Conservation (phyloP, 1,139 yeast genomes). For the Taphrina deformans region DNA sequence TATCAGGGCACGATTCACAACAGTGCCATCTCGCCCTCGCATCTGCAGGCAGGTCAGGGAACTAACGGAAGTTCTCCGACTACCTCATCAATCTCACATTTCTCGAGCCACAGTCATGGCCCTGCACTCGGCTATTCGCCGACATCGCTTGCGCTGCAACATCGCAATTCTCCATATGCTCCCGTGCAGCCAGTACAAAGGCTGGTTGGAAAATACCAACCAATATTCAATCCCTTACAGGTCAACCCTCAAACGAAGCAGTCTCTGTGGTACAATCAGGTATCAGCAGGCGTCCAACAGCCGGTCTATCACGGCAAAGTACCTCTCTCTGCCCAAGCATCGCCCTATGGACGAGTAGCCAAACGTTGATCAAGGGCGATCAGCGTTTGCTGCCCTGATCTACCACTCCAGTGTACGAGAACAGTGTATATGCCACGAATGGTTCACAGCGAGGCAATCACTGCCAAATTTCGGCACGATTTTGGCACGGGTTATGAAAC, state of each 20-base stretch:
- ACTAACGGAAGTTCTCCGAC: slow-evolving; percentile 15
- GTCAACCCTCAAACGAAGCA: background rate
- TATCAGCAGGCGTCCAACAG: slow-evolving; percentile 7
- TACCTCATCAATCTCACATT: slow-evolving; percentile 3
- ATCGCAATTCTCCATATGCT: slow-evolving; percentile 32
- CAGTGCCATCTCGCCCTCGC: slow-evolving; percentile 3
- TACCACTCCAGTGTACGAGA: too few relatives aligned
- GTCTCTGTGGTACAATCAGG: slow-evolving; percentile 19
- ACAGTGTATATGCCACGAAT: too few relatives aligned
- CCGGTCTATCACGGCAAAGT: slow-evolving; percentile 10
- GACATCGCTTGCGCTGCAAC: slow-evolving; percentile 28
- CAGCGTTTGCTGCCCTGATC: too few relatives aligned
- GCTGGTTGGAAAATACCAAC: slow-evolving; percentile 17
- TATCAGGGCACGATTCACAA: background rate
- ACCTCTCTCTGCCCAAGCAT: background rate
- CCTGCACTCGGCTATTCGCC: slow-evolving; percentile 18
- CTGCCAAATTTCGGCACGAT: too few relatives aligned
- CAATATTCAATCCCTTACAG: slow-evolving; percentile 12
- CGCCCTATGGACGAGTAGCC: background rate
- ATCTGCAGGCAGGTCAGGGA: background rate
- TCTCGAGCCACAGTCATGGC: slow-evolving; percentile 20
- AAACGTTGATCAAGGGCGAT: too few relatives aligned
- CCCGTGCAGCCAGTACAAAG: slow-evolving; percentile 28
- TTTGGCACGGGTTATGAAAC: too few relatives aligned
- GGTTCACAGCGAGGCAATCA: too few relatives aligned